Evolutionary conservation across 495 filamentous ascomycete genomes (phyloP).

Genomic region (Trichodelitschia bisporula): DNA sequence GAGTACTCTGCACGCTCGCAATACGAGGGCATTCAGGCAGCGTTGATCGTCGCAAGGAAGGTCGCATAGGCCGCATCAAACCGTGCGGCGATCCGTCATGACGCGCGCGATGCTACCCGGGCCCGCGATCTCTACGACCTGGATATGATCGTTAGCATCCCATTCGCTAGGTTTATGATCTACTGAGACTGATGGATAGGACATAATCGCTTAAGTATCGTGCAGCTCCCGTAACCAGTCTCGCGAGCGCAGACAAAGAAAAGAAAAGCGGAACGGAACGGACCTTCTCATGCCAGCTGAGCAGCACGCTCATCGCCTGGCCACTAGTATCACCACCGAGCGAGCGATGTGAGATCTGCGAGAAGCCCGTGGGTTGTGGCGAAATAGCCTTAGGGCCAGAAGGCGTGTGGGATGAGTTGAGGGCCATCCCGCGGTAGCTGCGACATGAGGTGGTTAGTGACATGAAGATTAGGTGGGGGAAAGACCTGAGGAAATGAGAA

Average conservation of each 20-base stretch:
- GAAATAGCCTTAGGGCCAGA: slow-evolving; percentile 25
- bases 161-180: too few relatives aligned
- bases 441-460: too few relatives aligned
- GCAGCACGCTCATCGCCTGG: slow-evolving; percentile 71
- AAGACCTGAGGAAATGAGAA: too few relatives aligned
- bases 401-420: too few relatives aligned
- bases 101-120: slow-evolving; percentile 67
- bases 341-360: slow-evolving; percentile 41
- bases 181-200: too few relatives aligned
- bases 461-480: too few relatives aligned
- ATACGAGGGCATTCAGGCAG: background rate
- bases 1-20: too few relatives aligned
- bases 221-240: background rate
- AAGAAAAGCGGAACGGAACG: background rate
- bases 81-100: slow-evolving; percentile 80
- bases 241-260: background rate
- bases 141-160: background rate
- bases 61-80: slow-evolving; percentile 24
- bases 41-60: background rate
- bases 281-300: slow-evolving; percentile 85
- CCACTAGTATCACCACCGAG: slow-evolving; percentile 52
- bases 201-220: too few relatives aligned
- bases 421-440: slow-evolving; percentile 67
- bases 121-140: slow-evolving; percentile 66
- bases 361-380: slow-evolving; percentile 69